Evolutionary conservation across 2,329 filamentous ascomycete genomes (phyloP).

Genomic region (Stachybotrys chartarum): DNA sequence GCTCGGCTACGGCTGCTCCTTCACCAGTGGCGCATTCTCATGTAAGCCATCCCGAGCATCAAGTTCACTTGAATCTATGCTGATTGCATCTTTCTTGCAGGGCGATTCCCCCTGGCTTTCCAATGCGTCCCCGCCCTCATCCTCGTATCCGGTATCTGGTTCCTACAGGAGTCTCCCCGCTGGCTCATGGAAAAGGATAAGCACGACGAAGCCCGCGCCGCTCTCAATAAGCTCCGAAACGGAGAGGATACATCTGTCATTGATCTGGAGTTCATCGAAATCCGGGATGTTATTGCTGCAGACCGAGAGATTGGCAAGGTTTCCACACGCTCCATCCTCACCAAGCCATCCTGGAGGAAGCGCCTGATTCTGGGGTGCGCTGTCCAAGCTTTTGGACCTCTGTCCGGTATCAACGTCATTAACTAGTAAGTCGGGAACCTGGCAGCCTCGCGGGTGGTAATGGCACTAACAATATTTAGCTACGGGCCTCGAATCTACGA

Average conservation of each 20-base stretch:
- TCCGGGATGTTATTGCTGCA: slow-evolving; percentile 28
- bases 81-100: slow-evolving; percentile 3
- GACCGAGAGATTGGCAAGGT: slow-evolving; percentile 25
- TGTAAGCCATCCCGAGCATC: slow-evolving; percentile 10
- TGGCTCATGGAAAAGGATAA: slow-evolving; percentile 28
- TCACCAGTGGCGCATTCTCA: slow-evolving; percentile 15
- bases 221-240: slow-evolving; percentile 23
- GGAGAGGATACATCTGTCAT: slow-evolving; percentile 22
- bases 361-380: slow-evolving; percentile 38
- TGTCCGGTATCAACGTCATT: slow-evolving; percentile 31
- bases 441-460: background rate
- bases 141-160: slow-evolving; percentile 13
- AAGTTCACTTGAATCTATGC: background rate
- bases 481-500: slow-evolving; percentile 30
- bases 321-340: slow-evolving; percentile 34
- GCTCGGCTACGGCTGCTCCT: slow-evolving; percentile 23
- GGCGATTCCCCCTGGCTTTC: slow-evolving; percentile 23
- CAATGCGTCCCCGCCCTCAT: slow-evolving; percentile 18
- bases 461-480: slow-evolving; percentile 4
- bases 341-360: slow-evolving; percentile 33
- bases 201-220: slow-evolving; percentile 21
- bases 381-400: slow-evolving; percentile 40
- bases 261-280: slow-evolving; percentile 32
- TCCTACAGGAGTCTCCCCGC: slow-evolving; percentile 15
- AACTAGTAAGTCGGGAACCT: slow-evolving; percentile 10